Evolutionary conservation across 2,329 filamentous ascomycete species (phyloP).

Genomic region (Fusarium guadeloupense): DNA sequence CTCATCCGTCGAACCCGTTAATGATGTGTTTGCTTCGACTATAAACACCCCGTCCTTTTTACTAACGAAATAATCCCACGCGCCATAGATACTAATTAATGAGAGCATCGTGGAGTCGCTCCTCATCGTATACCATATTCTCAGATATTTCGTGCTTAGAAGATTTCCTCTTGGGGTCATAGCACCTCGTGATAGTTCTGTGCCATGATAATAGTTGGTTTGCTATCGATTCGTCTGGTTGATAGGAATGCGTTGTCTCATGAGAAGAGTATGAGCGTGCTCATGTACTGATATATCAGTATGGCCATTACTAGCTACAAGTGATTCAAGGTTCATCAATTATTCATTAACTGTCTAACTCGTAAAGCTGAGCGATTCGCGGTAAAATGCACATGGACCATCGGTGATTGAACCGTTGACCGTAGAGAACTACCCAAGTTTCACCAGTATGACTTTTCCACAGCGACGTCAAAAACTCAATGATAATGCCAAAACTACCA

Average conservation of each 20-base stretch:
- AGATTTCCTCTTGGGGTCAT: fast-evolving
- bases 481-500: not conserved
- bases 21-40: not conserved
- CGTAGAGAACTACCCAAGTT: no score
- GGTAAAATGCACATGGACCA: not conserved
- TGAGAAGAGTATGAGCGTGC: no score
- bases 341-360: not conserved
- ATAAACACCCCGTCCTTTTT: not conserved
- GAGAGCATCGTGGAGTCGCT: not conserved
- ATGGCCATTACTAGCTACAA: no score
- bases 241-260: not conserved
- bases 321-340: not conserved
- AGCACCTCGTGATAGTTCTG: not conserved
- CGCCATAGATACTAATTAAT: not conserved
- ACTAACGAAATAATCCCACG: not conserved
- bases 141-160: not conserved
- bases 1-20: no score
- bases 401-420: not conserved
- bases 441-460: not conserved
- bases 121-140: not conserved
- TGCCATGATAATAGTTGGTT: not conserved
- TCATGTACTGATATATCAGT: no score
- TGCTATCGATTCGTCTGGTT: not conserved
- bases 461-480: not conserved
- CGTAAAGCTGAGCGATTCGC: not conserved